Percentiles rank a stretch among this genome's conserved stretches.
phyloP scores from a whole-genome alignment of 2,329 filamentous ascomycete species.

The Xenosphaeropsis pyriputrescens region DNA sequence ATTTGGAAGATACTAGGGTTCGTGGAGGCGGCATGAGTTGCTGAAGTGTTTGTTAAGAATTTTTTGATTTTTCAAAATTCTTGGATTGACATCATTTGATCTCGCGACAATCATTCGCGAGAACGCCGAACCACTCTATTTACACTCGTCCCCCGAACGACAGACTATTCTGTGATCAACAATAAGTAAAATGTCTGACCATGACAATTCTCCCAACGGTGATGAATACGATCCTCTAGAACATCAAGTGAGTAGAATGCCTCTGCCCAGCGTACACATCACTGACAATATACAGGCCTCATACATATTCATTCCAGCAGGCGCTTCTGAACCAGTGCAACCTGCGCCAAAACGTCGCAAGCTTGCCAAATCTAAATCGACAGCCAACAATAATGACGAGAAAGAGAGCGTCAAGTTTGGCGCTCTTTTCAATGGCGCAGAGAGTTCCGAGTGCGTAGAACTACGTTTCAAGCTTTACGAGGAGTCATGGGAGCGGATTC shows the following conservation, averaged over 20 bases:
- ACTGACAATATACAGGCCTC: slow-evolving; percentile 14
- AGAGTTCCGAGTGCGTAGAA: slow-evolving; percentile 30
- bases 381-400: not conserved
- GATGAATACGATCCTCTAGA: slow-evolving; percentile 15
- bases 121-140: too few species aligned
- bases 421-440: slow-evolving; percentile 37
- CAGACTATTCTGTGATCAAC: not conserved
- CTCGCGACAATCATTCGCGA: too few species aligned
- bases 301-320: slow-evolving; percentile 19
- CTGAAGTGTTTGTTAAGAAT: slow-evolving; percentile 1
- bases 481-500: slow-evolving; percentile 47
- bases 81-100: slow-evolving; percentile 2
- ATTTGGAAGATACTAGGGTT: slow-evolving; percentile 10
- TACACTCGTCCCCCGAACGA: not conserved
- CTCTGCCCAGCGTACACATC: not conserved
- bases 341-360: slow-evolving; percentile 21
- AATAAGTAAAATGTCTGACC: slow-evolving; percentile 14
- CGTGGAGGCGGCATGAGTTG: slow-evolving; percentile 16
- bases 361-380: slow-evolving; percentile 11
- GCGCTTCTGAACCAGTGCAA: slow-evolving; percentile 7
- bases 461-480: slow-evolving; percentile 46
- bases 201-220: slow-evolving; percentile 11
- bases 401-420: slow-evolving; percentile 23
- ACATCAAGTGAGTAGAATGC: slow-evolving; percentile 14
- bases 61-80: slow-evolving; percentile 5